phyloP scores from a whole-genome alignment of 805 yeast species.

The Scheffersomyces coipomensis region DNA sequence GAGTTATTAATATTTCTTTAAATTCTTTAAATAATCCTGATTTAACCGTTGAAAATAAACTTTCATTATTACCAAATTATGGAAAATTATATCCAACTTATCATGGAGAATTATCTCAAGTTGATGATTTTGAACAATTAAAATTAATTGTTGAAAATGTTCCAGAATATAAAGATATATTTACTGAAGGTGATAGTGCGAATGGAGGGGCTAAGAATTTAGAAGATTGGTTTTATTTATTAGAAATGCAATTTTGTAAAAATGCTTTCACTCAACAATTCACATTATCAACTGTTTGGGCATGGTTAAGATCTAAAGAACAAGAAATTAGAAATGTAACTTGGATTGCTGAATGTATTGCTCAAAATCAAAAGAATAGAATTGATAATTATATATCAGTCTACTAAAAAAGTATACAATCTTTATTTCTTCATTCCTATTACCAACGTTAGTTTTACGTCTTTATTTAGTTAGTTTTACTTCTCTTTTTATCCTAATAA shows the following conservation, averaged over 20 bases:
- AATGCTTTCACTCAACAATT: slow-evolving; percentile 97
- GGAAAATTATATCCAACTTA: slow-evolving; percentile 78
- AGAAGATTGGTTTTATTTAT: slow-evolving; percentile 91
- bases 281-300: slow-evolving; percentile 87
- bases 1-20: slow-evolving; percentile 86
- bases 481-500: too few relatives aligned
- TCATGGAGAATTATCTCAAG: slow-evolving; percentile 63
- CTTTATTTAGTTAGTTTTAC: too few relatives aligned
- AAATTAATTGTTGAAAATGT: slow-evolving; percentile 61
- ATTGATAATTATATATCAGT: slow-evolving; percentile 89
- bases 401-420: too few relatives aligned
- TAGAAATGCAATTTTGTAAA: slow-evolving; percentile 89
- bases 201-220: slow-evolving; percentile 53
- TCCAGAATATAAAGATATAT: slow-evolving; percentile 64
- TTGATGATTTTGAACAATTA: slow-evolving; percentile 86
- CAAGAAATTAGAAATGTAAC: slow-evolving; percentile 96
- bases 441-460: too few relatives aligned
- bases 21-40: slow-evolving; percentile 83
- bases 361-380: slow-evolving; percentile 95
- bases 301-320: slow-evolving; percentile 93
- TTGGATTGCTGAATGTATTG: slow-evolving; percentile 99
- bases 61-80: slow-evolving; percentile 70
- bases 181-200: slow-evolving; percentile 33
- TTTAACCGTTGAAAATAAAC: slow-evolving; percentile 69
- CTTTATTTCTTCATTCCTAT: too few relatives aligned